These are phyloP conservation scores for Abrus precatorius DNA, from an alignment of 306 rosid species.

Conservation along the genomic window DNA sequence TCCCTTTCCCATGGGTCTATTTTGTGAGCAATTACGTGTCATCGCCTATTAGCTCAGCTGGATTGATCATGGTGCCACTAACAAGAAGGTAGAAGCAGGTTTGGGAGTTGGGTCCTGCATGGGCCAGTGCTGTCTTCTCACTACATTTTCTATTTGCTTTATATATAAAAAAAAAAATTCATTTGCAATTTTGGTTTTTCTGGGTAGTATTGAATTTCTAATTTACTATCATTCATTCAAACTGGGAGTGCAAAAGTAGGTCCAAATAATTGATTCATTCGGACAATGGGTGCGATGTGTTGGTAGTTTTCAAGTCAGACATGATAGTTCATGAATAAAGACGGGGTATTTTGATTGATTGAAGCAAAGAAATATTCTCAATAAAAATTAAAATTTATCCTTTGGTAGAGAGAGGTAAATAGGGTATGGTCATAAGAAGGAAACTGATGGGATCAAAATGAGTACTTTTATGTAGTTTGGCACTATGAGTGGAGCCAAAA, in stretches of 20 bases:
- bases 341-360: constrained; percentile 60
- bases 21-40: neutral
- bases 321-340: constrained; percentile 70
- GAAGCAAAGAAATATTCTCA: constrained; percentile 50
- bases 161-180: neutral
- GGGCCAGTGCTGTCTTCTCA: constrained; percentile 49
- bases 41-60: constrained; percentile 47
- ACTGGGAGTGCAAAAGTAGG: constrained; percentile 45
- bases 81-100: constrained; percentile 46
- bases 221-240: constrained; percentile 14
- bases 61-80: constrained; percentile 45
- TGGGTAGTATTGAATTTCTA: constrained; percentile 33
- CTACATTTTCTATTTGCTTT: constrained; percentile 6
- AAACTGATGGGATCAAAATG: constrained; percentile 51
- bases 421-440: constrained; percentile 47
- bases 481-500: constrained; percentile 50
- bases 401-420: constrained; percentile 32
- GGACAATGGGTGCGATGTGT: constrained; percentile 54
- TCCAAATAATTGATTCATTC: constrained; percentile 58
- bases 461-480: constrained; percentile 49
- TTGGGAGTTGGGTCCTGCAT: constrained; percentile 52
- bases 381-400: constrained; percentile 41
- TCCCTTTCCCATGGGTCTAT: constrained; percentile 29
- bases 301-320: constrained; percentile 61
- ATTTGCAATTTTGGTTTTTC: constrained; percentile 23